These are phyloP conservation scores for Candida sp. DNA, from an alignment of 1,139 yeast species.

Conservation along the genomic window DNA sequence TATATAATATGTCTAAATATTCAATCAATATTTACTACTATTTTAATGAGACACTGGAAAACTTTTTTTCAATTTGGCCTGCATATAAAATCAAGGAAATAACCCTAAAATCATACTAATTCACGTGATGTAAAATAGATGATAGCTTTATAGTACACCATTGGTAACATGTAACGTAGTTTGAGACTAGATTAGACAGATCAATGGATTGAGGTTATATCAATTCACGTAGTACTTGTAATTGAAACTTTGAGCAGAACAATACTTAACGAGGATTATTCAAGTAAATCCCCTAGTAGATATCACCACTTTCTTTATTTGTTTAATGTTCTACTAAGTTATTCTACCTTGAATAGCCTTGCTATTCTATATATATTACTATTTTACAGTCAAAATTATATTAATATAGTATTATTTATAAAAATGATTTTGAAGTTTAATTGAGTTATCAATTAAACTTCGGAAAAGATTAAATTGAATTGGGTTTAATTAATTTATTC, in stretches of 20 bases:
- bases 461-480: too few species aligned
- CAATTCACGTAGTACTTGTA: too few species aligned
- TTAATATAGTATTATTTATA: conserved; percentile 4
- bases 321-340: not conserved
- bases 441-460: conserved; percentile 8
- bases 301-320: too few species aligned
- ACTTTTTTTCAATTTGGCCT: conserved; percentile 8
- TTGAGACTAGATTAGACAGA: too few species aligned
- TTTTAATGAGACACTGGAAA: conserved; percentile 12
- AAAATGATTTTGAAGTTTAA: conserved; percentile 12
- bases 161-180: too few species aligned
- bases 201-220: too few species aligned
- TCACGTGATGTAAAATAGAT: too few species aligned
- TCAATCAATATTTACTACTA: not conserved
- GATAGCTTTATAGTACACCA: too few species aligned
- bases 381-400: conserved; percentile 6
- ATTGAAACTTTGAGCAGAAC: too few species aligned
- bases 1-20: conserved; percentile 9
- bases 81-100: not conserved
- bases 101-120: not conserved
- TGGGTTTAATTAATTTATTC: conserved; percentile 37
- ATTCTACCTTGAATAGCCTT: not conserved
- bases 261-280: too few species aligned
- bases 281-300: too few species aligned
- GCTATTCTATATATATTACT: conserved; percentile 1